phyloP scores from a whole-genome alignment of 169 alveolate genomes.

The Plasmodium inui region DNA sequence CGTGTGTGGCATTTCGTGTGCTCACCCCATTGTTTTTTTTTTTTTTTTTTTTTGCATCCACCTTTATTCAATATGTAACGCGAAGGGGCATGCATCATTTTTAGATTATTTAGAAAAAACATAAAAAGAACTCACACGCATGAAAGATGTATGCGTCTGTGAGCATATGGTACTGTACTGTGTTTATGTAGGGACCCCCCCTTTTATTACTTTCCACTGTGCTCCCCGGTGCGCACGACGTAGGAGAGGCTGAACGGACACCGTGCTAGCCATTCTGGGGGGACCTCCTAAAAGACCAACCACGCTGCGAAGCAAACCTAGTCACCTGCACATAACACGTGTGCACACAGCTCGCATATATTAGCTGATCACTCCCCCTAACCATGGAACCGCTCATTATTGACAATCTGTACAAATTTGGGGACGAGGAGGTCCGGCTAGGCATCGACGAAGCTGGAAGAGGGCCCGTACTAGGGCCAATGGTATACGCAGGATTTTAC shows the following conservation, averaged over 20 bases:
- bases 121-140: not conserved
- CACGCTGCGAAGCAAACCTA: not conserved
- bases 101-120: not conserved
- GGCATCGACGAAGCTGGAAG: constrained; percentile 99
- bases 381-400: constrained; percentile 60
- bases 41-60: not conserved
- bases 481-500: constrained; percentile 96
- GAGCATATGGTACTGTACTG: not conserved
- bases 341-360: not conserved
- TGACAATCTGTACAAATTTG: constrained; percentile 60
- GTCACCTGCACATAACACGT: not conserved
- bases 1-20: not conserved
- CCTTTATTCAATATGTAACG: not conserved
- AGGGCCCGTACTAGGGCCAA: constrained; percentile 99
- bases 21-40: not conserved
- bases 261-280: not conserved
- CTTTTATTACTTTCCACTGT: not conserved
- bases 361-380: not conserved
- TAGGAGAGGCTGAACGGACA: not conserved
- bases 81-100: not conserved
- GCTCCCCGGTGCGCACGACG: not conserved
- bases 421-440: constrained; percentile 73
- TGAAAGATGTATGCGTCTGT: not conserved
- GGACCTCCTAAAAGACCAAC: not conserved
- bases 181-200: not conserved